A percentile compares a stretch with the other conserved stretches of the same genome.
Evolutionary conservation across 306 rosid genomes (phyloP).

Genomic region (Myrica gale): DNA sequence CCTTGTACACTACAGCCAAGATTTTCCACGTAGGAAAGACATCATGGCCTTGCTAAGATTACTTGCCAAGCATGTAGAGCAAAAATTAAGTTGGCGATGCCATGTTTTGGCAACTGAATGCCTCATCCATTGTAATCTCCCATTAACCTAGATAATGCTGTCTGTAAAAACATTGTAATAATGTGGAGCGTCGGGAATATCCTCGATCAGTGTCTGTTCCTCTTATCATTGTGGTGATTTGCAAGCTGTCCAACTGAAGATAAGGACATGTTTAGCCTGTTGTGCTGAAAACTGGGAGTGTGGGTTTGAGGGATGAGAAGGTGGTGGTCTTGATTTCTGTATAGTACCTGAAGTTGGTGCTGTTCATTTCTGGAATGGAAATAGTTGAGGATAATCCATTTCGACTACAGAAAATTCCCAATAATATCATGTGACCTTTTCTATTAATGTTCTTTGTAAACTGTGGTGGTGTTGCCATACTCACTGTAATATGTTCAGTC

Average conservation of each 20-base stretch:
- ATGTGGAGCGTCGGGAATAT: conserved; percentile 23
- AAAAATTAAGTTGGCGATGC: conserved; percentile 23
- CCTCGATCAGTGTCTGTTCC: not conserved
- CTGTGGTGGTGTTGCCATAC: not conserved
- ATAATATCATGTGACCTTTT: not conserved
- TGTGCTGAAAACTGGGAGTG: conserved; percentile 33
- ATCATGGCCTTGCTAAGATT: conserved; percentile 21
- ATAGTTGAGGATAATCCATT: conserved; percentile 1
- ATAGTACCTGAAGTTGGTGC: conserved; percentile 16
- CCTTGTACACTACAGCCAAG: not conserved
- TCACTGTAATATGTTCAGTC: not conserved
- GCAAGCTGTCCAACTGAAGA: conserved; percentile 17
- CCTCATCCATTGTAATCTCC: not conserved
- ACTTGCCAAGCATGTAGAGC: not conserved
- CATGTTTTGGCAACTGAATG: conserved; percentile 10
- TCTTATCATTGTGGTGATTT: conserved; percentile 20
- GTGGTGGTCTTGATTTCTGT: conserved; percentile 25
- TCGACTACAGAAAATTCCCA: not conserved
- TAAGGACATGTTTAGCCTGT: conserved; percentile 25
- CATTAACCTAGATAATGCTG: not conserved
- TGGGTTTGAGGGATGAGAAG: conserved; percentile 30
- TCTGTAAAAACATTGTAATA: conserved; percentile 15
- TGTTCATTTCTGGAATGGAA: conserved; percentile 26
- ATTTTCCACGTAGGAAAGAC: conserved; percentile 12
- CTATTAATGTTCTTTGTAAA: not conserved